Evolutionary conservation across 345 rosid species (phyloP).

Genomic region (Rhizophora mangle): DNA sequence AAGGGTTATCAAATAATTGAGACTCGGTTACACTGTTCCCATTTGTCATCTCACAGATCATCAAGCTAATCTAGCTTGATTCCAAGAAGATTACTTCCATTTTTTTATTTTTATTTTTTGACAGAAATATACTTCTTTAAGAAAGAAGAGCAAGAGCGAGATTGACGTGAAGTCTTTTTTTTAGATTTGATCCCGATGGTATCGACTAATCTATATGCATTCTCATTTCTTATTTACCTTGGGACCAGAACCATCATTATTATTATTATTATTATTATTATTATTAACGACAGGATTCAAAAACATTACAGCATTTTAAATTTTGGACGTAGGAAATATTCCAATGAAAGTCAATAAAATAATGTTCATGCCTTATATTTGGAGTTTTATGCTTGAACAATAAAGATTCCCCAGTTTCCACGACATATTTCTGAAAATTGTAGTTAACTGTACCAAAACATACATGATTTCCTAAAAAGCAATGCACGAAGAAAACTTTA

Average conservation of each 20-base stretch:
- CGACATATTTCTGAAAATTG: neutral
- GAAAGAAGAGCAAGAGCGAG: neutral
- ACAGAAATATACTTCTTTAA: neutral
- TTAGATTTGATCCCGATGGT: neutral
- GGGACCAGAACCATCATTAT: neutral
- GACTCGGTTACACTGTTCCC: constrained; percentile 13
- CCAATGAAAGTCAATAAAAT: neutral
- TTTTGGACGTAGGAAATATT: neutral
- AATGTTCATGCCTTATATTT: neutral
- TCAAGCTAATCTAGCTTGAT: constrained; percentile 1
- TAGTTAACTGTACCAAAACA: neutral
- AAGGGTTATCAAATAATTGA: constrained; percentile 32
- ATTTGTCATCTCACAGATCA: constrained; percentile 18
- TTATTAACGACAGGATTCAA: neutral
- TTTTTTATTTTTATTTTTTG: neutral
- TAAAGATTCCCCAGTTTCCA: neutral
- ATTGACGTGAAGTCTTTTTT: neutral
- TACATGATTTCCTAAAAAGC: constrained; percentile 20
- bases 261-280: neutral
- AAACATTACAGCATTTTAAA: neutral
- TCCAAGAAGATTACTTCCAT: neutral
- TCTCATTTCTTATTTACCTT: neutral
- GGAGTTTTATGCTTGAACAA: neutral
- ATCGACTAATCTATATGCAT: neutral
- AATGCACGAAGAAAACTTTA: constrained; percentile 14